phyloP scores from a whole-genome alignment of 192 early-diverging fungal genomes.

The Linnemannia zychae region DNA sequence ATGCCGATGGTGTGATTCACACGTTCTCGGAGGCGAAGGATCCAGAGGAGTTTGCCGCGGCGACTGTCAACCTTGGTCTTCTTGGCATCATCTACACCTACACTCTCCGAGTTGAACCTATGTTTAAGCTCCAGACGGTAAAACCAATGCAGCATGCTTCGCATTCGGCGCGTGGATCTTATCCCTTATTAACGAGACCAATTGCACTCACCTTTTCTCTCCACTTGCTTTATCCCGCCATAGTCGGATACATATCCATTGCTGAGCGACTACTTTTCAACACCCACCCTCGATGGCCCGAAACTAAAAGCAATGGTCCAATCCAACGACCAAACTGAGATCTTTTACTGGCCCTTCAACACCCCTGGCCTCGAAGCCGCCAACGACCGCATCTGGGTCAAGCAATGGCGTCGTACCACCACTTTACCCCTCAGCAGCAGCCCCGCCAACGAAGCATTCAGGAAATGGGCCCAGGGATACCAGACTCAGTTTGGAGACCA shows the following conservation, averaged over 20 bases:
- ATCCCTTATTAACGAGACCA: background rate
- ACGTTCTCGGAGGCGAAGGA: slow-evolving; percentile 42
- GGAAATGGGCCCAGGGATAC: slow-evolving; percentile 7
- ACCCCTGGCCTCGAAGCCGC: background rate
- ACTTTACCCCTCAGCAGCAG: background rate
- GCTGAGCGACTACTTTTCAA: slow-evolving; percentile 9
- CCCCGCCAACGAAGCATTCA: background rate
- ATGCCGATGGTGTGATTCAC: slow-evolving; percentile 30
- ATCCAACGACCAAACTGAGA: slow-evolving; percentile 39
- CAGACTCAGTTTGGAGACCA: slow-evolving; percentile 16
- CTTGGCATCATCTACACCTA: slow-evolving; percentile 54
- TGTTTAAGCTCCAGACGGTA: background rate
- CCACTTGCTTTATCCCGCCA: too few species aligned
- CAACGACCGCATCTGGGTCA: slow-evolving; percentile 58
- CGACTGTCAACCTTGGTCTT: slow-evolving; percentile 51
- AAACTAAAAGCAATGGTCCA: slow-evolving; percentile 38
- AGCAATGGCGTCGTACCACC: slow-evolving; percentile 47
- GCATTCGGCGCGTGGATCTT: too few species aligned
- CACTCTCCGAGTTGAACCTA: background rate
- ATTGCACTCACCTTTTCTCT: background rate
- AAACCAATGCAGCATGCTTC: background rate
- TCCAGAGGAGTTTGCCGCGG: slow-evolving; percentile 42
- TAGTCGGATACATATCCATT: slow-evolving; percentile 40
- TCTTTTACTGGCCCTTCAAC: slow-evolving; percentile 62
- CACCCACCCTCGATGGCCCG: slow-evolving; percentile 9